Evolutionary conservation across 1,284 basidiomycete species (phyloP).

Genomic region (Takashimella koratensis): DNA sequence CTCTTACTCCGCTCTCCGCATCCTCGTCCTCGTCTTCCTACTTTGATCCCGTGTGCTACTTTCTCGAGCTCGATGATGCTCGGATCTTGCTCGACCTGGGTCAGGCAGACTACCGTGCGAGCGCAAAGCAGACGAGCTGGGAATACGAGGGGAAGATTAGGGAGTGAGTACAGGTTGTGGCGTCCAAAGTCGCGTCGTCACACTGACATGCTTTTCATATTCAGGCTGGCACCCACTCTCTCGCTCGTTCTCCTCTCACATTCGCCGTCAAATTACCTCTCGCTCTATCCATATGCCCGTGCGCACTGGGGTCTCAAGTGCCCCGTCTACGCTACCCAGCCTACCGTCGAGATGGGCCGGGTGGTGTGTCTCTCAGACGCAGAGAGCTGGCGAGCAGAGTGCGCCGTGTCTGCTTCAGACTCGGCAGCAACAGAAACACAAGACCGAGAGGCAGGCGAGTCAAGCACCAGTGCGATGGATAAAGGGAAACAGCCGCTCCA

Average conservation of each 20-base stretch:
- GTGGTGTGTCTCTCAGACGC: slow-evolving; percentile 81
- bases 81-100: slow-evolving; percentile 93
- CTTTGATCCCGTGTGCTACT: slow-evolving; percentile 59
- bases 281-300: slow-evolving; percentile 86
- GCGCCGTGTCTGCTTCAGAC: slow-evolving; percentile 55
- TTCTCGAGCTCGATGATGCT: slow-evolving; percentile 92
- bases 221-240: slow-evolving; percentile 70
- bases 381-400: slow-evolving; percentile 71
- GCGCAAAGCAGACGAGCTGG: slow-evolving; percentile 29
- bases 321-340: slow-evolving; percentile 92
- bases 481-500: slow-evolving; percentile 38
- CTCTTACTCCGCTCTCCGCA: slow-evolving; percentile 83
- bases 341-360: slow-evolving; percentile 92
- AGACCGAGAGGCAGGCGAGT: slow-evolving; percentile 5
- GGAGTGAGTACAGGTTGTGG: slow-evolving; percentile 36
- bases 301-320: slow-evolving; percentile 83
- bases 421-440: slow-evolving; percentile 23
- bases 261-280: slow-evolving; percentile 82
- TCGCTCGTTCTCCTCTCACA: slow-evolving; percentile 66
- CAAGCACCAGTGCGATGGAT: slow-evolving; percentile 1
- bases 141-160: slow-evolving; percentile 48
- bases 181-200: not conserved
- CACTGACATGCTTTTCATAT: not conserved
- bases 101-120: slow-evolving; percentile 43
- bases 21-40: slow-evolving; percentile 63